These are phyloP conservation scores for Microbotryum intermedium DNA, from an alignment of 1,284 basidiomycete genomes.

Conservation along the genomic window DNA sequence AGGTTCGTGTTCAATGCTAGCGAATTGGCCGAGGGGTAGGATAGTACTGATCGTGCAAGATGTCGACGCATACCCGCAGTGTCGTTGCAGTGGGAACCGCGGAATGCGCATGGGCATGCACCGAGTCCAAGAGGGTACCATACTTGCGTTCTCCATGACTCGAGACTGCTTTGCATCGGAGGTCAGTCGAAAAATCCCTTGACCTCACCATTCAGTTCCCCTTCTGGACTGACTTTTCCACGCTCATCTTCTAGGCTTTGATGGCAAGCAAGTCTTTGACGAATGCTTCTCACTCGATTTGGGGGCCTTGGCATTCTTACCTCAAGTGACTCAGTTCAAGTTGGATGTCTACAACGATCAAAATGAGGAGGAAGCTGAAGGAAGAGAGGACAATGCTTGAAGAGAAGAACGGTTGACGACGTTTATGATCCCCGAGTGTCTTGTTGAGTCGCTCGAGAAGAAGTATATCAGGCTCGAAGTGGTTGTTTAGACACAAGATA, in stretches of 20 bases:
- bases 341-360: background rate
- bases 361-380: background rate
- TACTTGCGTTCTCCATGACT: slow-evolving; percentile 21
- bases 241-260: slow-evolving; percentile 5
- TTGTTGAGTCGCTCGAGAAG: too few relatives aligned
- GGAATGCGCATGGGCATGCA: slow-evolving; percentile 8
- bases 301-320: slow-evolving; percentile 20
- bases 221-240: too few relatives aligned
- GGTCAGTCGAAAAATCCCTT: too few relatives aligned
- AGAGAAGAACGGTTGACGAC: too few relatives aligned
- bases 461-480: too few relatives aligned
- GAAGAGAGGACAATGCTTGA: too few relatives aligned
- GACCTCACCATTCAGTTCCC: too few relatives aligned
- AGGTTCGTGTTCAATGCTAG: slow-evolving; percentile 1
- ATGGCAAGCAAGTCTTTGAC: slow-evolving; percentile 23
- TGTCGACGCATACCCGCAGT: slow-evolving; percentile 6
- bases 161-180: slow-evolving; percentile 22
- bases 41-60: background rate
- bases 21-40: background rate
- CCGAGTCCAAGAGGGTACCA: slow-evolving; percentile 25
- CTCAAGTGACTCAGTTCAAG: slow-evolving; percentile 25
- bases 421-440: too few relatives aligned
- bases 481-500: too few relatives aligned
- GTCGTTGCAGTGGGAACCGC: slow-evolving; percentile 23
- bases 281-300: slow-evolving; percentile 22